These are phyloP conservation scores for Lecanosticta acicola DNA, from an alignment of 2,329 filamentous ascomycete genomes.

Conservation along the genomic window DNA sequence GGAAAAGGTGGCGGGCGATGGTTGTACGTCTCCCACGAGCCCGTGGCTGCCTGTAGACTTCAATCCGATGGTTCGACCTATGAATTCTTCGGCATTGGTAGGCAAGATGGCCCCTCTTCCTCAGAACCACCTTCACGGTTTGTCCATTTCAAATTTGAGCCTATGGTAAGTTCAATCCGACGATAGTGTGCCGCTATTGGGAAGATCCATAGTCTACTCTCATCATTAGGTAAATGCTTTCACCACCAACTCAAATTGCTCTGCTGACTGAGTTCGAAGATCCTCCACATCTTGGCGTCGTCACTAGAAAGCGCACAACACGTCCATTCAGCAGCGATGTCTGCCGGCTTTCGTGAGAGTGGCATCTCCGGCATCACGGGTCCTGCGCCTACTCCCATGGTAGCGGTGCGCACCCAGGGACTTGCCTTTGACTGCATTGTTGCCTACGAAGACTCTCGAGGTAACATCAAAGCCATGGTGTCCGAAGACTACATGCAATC, in stretches of 20 bases:
- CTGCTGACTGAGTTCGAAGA: constrained; percentile 51
- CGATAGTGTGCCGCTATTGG: no score
- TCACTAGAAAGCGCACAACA: constrained; percentile 69
- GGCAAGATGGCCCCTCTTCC: no score
- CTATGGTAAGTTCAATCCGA: constrained; percentile 62
- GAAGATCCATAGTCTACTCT: no score
- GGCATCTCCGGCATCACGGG: constrained; percentile 51
- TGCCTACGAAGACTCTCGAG: constrained; percentile 45
- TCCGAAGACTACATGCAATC: constrained; percentile 60
- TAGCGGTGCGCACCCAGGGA: constrained; percentile 79
- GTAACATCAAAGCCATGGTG: constrained; percentile 53
- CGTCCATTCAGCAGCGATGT: constrained; percentile 67
- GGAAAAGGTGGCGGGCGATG: constrained; percentile 71
- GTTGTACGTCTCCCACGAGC: constrained; percentile 83
- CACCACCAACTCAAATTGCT: no score
- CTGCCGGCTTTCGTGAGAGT: constrained; percentile 83
- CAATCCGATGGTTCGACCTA: constrained; percentile 13
- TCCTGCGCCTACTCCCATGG: constrained; percentile 56
- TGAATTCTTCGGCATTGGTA: constrained; percentile 15
- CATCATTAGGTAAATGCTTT: no score
- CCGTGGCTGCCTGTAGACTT: constrained; percentile 41
- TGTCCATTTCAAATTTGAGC: constrained; percentile 88
- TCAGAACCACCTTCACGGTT: constrained; percentile 30
- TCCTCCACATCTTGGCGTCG: constrained; percentile 78
- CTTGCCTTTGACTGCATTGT: constrained; percentile 77